A percentile compares a stretch with the other conserved stretches of the same genome.
Conservation (phyloP, 257 asterid species). For the Ehretia macrophylla region DNA sequence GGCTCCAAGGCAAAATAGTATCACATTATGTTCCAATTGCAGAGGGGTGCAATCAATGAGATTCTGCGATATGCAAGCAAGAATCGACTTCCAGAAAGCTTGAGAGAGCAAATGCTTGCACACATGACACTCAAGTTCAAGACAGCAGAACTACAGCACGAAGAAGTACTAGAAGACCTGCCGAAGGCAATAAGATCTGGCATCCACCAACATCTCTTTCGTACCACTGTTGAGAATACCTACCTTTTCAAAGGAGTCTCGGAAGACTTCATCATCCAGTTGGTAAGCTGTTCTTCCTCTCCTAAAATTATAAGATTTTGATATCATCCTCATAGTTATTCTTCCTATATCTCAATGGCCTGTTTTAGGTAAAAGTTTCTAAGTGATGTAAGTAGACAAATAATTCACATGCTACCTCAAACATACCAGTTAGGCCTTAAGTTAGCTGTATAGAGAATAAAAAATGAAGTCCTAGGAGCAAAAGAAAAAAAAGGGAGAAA, state of each 20-base stretch:
- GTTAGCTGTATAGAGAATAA: too few species aligned
- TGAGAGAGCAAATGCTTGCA: slow-evolving; percentile 91
- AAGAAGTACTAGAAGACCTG: slow-evolving; percentile 67
- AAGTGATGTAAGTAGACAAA: too few species aligned
- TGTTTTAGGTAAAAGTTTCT: too few species aligned
- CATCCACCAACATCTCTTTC: slow-evolving; percentile 86
- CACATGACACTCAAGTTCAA: slow-evolving; percentile 76
- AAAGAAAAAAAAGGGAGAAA: too few species aligned
- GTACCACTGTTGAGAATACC: slow-evolving; percentile 47
- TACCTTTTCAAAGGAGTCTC: slow-evolving; percentile 81
- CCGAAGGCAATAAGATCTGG: slow-evolving; percentile 95
- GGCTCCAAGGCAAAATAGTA: background rate
- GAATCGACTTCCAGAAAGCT: slow-evolving; percentile 68
- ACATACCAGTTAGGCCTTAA: too few species aligned
- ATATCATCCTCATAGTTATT: background rate
- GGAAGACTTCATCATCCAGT: slow-evolving; percentile 68
- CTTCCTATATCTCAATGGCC: slow-evolving; percentile 2
- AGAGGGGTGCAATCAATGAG: slow-evolving; percentile 81
- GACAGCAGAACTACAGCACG: slow-evolving; percentile 90
- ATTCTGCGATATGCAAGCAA: slow-evolving; percentile 74
- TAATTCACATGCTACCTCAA: too few species aligned
- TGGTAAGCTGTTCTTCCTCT: slow-evolving; percentile 46
- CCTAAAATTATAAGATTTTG: background rate
- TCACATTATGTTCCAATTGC: slow-evolving; percentile 14
- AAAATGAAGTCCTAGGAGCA: too few species aligned